Evolutionary conservation across 345 rosid species (phyloP).

Genomic region (Dipteronia dyeriana): DNA sequence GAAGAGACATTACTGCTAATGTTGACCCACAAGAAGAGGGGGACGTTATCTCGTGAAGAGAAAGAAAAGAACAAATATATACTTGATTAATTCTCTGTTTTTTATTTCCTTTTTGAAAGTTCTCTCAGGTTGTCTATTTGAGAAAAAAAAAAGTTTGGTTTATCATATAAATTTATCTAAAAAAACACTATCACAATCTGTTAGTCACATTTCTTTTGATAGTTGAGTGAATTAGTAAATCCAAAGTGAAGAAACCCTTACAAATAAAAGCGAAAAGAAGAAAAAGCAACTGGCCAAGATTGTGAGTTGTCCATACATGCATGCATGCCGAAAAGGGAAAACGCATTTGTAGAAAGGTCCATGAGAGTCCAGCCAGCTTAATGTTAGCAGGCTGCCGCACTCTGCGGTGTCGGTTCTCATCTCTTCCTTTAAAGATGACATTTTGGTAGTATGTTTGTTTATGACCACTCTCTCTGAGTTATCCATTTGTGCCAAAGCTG

Average conservation of each 20-base stretch:
- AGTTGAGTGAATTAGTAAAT: not conserved
- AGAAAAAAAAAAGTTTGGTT: not conserved
- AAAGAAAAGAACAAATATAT: too few species aligned
- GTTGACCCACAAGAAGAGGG: not conserved
- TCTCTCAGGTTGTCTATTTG: not conserved
- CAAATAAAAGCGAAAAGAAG: not conserved
- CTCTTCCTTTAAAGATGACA: not conserved
- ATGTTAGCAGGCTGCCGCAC: not conserved
- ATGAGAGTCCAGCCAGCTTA: conserved; percentile 13
- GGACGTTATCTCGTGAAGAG: not conserved
- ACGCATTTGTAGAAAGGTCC: not conserved
- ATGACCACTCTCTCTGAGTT: not conserved
- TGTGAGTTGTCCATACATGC: not conserved
- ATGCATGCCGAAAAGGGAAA: not conserved
- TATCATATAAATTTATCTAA: too few species aligned
- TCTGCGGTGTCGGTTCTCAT: not conserved
- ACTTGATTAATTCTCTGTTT: not conserved
- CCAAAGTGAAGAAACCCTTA: too few species aligned
- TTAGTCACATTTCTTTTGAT: too few species aligned
- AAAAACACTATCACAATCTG: too few species aligned
- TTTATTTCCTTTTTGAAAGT: too few species aligned
- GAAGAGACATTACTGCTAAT: not conserved
- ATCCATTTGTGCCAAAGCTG: not conserved
- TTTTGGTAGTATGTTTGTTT: not conserved
- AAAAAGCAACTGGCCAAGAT: not conserved